phyloP scores from a whole-genome alignment of 73 alveolate species.

The Paramecium biaurelia region DNA sequence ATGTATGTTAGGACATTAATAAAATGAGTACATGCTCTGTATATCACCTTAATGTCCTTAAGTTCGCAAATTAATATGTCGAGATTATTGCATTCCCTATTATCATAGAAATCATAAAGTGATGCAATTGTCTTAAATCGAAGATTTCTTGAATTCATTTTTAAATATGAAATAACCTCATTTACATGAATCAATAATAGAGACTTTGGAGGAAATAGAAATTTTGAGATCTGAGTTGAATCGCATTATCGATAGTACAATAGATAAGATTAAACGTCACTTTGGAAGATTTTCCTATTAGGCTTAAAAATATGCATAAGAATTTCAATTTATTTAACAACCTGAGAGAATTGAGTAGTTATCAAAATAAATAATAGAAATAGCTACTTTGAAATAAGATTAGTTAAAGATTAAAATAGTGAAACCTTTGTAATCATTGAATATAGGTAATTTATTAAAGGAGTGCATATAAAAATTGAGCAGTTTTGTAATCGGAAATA shows the following conservation, averaged over 20 bases:
- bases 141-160: not conserved
- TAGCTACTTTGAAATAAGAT: not conserved
- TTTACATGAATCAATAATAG: not conserved
- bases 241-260: not conserved
- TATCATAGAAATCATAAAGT: conserved; percentile 43
- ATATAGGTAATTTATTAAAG: not conserved
- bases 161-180: not conserved
- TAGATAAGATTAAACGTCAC: not conserved
- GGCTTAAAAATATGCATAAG: conserved; percentile 14
- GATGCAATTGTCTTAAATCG: not conserved
- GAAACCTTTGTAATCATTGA: not conserved
- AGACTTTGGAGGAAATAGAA: not conserved
- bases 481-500: not conserved
- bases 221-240: not conserved
- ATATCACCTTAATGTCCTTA: conserved; percentile 9
- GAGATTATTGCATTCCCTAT: conserved; percentile 25
- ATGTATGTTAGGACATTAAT: conserved; percentile 8
- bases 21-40: not conserved
- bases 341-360: conserved; percentile 20
- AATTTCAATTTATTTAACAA: not conserved
- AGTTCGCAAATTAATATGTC: not conserved
- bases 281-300: not conserved
- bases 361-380: not conserved
- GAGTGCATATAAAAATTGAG: not conserved
- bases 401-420: not conserved